Percentiles rank a stretch among this genome's conserved stretches.
Conservation (phyloP, 2,329 filamentous ascomycete species). For the Didymella glomerata region DNA sequence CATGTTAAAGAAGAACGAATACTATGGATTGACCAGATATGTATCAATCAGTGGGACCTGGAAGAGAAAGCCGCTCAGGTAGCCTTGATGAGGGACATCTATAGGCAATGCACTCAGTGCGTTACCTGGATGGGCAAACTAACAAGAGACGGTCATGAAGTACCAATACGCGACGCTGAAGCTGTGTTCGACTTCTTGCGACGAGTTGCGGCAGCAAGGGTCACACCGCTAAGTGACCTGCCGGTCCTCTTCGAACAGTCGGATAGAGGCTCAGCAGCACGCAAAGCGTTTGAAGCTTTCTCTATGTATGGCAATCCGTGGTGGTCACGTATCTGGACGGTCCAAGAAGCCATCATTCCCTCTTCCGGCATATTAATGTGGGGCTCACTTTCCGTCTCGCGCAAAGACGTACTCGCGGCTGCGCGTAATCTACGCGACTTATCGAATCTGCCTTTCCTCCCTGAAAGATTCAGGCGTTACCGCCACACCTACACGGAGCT, state of each 20-base stretch:
- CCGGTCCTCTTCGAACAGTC: constrained; percentile 20
- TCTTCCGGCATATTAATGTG: constrained; percentile 19
- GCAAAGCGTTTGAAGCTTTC: constrained; percentile 24
- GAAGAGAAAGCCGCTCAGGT: constrained; percentile 38
- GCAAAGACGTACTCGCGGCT: constrained; percentile 7
- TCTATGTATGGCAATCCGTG: constrained; percentile 32
- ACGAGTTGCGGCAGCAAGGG: constrained; percentile 8
- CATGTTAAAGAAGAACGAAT: constrained; percentile 6
- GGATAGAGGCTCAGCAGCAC: constrained; percentile 1
- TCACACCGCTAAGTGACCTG: background rate
- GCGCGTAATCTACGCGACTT: constrained; percentile 17
- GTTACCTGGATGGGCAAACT: constrained; percentile 40
- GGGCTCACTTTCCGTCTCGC: constrained; percentile 21
- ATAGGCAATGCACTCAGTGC: constrained; percentile 27
- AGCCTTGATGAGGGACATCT: constrained; percentile 40
- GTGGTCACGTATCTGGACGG: constrained; percentile 33
- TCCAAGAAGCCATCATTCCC: constrained; percentile 32
- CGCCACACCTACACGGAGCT: constrained; percentile 16
- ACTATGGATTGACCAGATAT: constrained; percentile 42
- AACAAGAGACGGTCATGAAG: background rate
- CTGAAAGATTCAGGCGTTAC: constrained; percentile 1
- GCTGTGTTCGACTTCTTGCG: constrained; percentile 28
- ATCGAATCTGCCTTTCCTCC: constrained; percentile 2
- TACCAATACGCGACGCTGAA: constrained; percentile 8
- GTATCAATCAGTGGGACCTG: constrained; percentile 40